A percentile compares a stretch with the other conserved stretches of the same genome.
Evolutionary conservation across 257 asterid species (phyloP).

Genomic region (Nicotiana attenuata): DNA sequence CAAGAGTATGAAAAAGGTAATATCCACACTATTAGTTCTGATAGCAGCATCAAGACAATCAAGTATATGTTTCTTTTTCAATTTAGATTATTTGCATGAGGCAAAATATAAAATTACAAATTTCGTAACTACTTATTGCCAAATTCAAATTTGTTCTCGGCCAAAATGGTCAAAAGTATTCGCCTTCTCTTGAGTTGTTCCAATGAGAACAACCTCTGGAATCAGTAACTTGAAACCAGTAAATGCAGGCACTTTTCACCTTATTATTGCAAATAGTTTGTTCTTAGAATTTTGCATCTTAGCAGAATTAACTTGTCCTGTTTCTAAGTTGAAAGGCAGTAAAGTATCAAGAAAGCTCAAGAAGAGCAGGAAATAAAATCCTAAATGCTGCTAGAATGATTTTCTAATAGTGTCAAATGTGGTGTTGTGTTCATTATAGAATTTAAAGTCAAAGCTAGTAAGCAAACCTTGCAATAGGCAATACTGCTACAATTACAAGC

Average conservation of each 20-base stretch:
- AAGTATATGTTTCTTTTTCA: neutral
- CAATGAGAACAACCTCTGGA: neutral
- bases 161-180: neutral
- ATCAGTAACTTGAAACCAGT: neutral
- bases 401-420: neutral
- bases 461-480: conserved; percentile 76
- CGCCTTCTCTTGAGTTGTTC: neutral
- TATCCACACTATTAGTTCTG: neutral
- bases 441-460: neutral
- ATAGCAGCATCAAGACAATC: neutral
- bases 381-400: neutral
- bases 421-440: neutral
- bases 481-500: conserved; percentile 80
- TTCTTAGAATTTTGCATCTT: neutral
- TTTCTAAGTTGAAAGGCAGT: neutral
- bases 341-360: neutral
- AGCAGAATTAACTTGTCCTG: neutral
- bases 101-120: neutral
- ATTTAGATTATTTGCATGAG: neutral
- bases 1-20: neutral
- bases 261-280: neutral
- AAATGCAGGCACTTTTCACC: neutral
- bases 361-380: neutral
- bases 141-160: neutral
- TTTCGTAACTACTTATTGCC: neutral